Evolutionary conservation across 768 basidiomycete genomes (phyloP), one percentile per base, ranked within the genome.

Genomic region (Tremella fuciformis): DNA sequence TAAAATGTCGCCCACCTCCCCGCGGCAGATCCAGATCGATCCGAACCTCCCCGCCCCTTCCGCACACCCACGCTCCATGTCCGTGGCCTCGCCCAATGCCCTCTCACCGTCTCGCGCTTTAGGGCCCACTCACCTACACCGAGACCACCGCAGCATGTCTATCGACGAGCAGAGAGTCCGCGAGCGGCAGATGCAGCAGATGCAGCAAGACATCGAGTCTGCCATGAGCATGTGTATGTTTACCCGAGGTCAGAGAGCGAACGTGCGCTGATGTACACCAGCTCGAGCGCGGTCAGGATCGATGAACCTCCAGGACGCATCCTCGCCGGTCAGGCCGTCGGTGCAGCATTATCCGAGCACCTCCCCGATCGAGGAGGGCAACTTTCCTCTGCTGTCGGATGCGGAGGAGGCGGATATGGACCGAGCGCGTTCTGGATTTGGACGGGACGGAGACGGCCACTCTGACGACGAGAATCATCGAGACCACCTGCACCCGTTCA

Each of bases 181-280:
- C 16, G 69, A 60, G 7, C 40, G 67, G n/a, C 65, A 60, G 8
- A 82, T 85, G 76, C 84, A 92, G 18, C 92, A 97, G 80, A 83
- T 88, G 37, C 85, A 89, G 6, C 89, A 96, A 86, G 93, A 97
- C 69, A 89, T 89, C 0, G 91, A 93, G 69, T 74, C 70, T 49
- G 80, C 80, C 18, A 90, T 91, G 88, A 89, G 73, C 55, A 77
- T 80, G 62, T 78, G 79, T 79, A 52, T 62, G 78, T 76, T 7
- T n/a, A 2, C 13, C 22, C 25, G 6, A n/a, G 3, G 26, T 50
- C 19, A 8, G 15, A 22, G 8, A 21, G 16, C 21, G 21, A 50
- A n/a, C 49, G 25, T 21, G 49, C 25, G 21, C 25, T 42, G 22
- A 29, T 29, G 26, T 15, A 19, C 7, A 40, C 13, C n/a, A 76